Evolutionary conservation across 345 rosid genomes (phyloP), one percentile per base, ranked within the genome.

Genomic region (Arabidopsis arenosa): DNA sequence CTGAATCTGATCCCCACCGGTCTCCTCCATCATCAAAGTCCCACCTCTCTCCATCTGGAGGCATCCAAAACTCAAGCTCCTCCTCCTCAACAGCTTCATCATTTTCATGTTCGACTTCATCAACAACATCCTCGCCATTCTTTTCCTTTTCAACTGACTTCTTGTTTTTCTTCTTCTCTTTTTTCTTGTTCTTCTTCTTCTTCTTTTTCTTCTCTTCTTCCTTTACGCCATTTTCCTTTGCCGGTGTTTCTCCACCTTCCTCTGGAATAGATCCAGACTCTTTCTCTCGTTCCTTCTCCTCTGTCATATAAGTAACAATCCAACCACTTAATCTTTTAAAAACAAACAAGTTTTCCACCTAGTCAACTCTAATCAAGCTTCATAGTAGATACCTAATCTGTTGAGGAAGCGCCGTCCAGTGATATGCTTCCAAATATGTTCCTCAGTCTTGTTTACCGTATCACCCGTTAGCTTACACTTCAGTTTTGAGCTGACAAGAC

Each of bases 381-480:
- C 39, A 21, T 57, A 74, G 68, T 23, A 64, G 86, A 9, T 63
- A 94, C 98, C 97, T 75, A 94, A 81, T 82, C 80, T 90, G 85
- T 86, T 89, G 70, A 94, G 96, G 83, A 94, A 94, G 39, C 92
- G 82, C 57, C 83, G 85, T 37, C 98, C 98, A 32, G 84, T 92
- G 81, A 94, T 81, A 67, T 94, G 98, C 84, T 94, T 94, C 96
- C 97, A 94, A 41, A 92, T 88, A 74, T 94, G 98, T 78, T 92
- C 97, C 83, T 94, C 98, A 10, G 87, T 84, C 80, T 94, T 94
- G 79, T 94, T 94, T 23, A 94, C 92, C 5, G 83, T 87, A 77
- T 92, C 89, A 11, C 93, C 96, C n/a, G 97, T 94, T 13, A 94
- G 84, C 81, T 90, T 94, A 84, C 98, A 92, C 66, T 80, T 69